Percentiles rank a stretch among this genome's conserved stretches.
These are phyloP conservation scores for Penstemon barbatus DNA, from an alignment of 257 asterid species.

Conservation along the genomic window DNA sequence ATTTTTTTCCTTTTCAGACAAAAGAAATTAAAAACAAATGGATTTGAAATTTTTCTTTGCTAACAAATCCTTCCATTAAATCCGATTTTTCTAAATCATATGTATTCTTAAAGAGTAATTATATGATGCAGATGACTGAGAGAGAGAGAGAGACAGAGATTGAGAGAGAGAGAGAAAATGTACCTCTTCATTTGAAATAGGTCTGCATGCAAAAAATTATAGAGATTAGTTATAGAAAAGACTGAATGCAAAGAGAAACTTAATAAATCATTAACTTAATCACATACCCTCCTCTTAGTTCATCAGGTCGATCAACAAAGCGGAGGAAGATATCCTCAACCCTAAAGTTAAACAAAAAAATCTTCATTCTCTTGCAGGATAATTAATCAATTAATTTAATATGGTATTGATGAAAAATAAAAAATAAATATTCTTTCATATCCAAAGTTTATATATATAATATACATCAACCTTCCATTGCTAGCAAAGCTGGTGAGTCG, in stretches of 20 bases:
- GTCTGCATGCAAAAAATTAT: constrained; percentile 34
- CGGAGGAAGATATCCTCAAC: constrained; percentile 68
- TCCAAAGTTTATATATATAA: not conserved
- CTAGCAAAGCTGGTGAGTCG: constrained; percentile 55
- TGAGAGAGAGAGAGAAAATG: not conserved
- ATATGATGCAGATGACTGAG: not conserved
- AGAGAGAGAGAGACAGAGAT: not conserved
- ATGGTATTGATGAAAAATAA: not conserved
- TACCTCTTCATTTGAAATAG: constrained; percentile 52
- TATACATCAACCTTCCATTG: constrained; percentile 46
- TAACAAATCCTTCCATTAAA: not conserved
- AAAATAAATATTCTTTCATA: not conserved
- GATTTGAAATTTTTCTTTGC: not conserved
- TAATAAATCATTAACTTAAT: not conserved
- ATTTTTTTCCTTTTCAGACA: not conserved
- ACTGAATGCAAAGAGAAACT: not conserved
- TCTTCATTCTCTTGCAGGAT: not conserved
- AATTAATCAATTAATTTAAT: not conserved
- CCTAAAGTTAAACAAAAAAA: constrained; percentile 28
- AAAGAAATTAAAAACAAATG: no score
- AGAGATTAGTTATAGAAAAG: not conserved
- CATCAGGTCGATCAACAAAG: constrained; percentile 57
- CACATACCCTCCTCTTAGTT: constrained; percentile 55
- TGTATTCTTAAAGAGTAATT: not conserved
- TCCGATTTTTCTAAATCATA: not conserved